Evolutionary conservation across 208 protist genomes (phyloP).

Genomic region (Strigomonas culicis): DNA sequence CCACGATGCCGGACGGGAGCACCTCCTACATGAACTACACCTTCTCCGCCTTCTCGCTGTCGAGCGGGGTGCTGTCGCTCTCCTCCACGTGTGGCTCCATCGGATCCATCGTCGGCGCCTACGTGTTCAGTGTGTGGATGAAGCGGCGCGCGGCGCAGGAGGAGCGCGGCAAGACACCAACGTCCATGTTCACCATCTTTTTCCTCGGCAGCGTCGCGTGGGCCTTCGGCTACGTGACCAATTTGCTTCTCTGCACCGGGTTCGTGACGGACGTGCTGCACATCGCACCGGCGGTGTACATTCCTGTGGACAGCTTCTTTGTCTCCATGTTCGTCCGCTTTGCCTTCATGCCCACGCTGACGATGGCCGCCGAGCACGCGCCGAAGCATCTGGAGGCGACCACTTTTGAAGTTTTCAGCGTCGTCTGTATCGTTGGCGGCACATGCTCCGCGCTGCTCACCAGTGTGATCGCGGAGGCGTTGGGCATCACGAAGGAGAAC

Average conservation of each 20-base stretch:
- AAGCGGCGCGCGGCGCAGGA: constrained; percentile 27
- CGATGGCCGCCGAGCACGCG: constrained; percentile 49
- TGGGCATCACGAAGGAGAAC: constrained; percentile 23
- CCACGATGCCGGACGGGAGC: constrained; percentile 33
- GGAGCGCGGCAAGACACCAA: constrained; percentile 13
- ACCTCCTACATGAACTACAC: constrained; percentile 45
- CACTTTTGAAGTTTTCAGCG: constrained; percentile 45
- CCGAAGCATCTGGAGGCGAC: constrained; percentile 43
- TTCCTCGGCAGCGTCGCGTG: constrained; percentile 33
- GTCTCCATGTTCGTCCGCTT: constrained; percentile 39
- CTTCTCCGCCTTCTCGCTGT: constrained; percentile 25
- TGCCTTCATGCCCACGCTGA: constrained; percentile 51
- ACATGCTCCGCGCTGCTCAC: constrained; percentile 33
- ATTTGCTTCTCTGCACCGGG: constrained; percentile 44
- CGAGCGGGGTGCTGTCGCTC: background rate
- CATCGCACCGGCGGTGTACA: constrained; percentile 23
- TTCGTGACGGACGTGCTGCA: constrained; percentile 24
- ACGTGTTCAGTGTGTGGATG: constrained; percentile 42
- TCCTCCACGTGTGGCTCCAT: constrained; percentile 23
- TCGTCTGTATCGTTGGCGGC: constrained; percentile 31
- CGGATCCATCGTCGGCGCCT: constrained; percentile 36
- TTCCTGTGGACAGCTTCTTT: constrained; percentile 47
- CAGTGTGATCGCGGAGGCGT: constrained; percentile 17
- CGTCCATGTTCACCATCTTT: constrained; percentile 46
- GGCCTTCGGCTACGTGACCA: constrained; percentile 42